Conservation (phyloP, 2,329 filamentous ascomycete genomes). For the Fusarium xyrophilum region DNA sequence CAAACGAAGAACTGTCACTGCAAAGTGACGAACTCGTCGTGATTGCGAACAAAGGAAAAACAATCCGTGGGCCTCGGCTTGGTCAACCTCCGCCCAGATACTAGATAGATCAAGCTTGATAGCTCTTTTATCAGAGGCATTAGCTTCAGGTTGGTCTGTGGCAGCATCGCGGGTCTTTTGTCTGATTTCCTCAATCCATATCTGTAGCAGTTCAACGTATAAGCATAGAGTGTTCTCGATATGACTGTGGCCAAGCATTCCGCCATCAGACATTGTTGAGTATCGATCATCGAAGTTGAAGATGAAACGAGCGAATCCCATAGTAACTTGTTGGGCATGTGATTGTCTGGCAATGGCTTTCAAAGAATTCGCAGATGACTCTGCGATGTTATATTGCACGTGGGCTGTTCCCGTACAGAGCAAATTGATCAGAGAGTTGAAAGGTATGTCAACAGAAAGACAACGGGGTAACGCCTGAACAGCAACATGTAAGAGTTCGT, state of each 20-base stretch:
- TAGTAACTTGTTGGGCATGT: slow-evolving; percentile 93
- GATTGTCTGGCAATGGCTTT: slow-evolving; percentile 95
- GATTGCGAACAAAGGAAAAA: slow-evolving; percentile 99
- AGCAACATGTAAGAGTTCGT: slow-evolving; percentile 92
- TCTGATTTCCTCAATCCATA: slow-evolving; percentile 97
- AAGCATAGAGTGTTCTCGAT: slow-evolving; percentile 93
- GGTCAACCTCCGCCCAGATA: slow-evolving; percentile 92
- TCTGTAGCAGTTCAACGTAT: slow-evolving; percentile 91
- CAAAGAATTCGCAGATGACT: slow-evolving; percentile 88
- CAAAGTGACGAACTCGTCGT: slow-evolving; percentile 83
- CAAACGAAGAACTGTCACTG: slow-evolving; percentile 88
- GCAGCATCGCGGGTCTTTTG: slow-evolving; percentile 79
- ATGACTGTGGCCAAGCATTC: slow-evolving; percentile 91
- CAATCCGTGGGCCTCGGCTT: slow-evolving; percentile 93
- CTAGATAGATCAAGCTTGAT: slow-evolving; percentile 84
- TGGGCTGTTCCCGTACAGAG: slow-evolving; percentile 97
- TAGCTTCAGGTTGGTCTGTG: slow-evolving; percentile 68
- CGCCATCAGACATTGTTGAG: slow-evolving; percentile 96
- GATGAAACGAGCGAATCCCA: slow-evolving; percentile 95
- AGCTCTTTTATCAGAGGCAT: slow-evolving; percentile 70
- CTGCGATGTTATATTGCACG: slow-evolving; percentile 89
- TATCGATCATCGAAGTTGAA: slow-evolving; percentile 99
- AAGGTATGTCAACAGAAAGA: slow-evolving; percentile 86
- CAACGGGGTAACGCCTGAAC: slow-evolving; percentile 96
- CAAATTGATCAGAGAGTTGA: slow-evolving; percentile 92